Percentiles rank a stretch among this genome's conserved stretches.
phyloP scores from a whole-genome alignment of 1,139 yeast species.

The Meyerozyma athensensis region DNA sequence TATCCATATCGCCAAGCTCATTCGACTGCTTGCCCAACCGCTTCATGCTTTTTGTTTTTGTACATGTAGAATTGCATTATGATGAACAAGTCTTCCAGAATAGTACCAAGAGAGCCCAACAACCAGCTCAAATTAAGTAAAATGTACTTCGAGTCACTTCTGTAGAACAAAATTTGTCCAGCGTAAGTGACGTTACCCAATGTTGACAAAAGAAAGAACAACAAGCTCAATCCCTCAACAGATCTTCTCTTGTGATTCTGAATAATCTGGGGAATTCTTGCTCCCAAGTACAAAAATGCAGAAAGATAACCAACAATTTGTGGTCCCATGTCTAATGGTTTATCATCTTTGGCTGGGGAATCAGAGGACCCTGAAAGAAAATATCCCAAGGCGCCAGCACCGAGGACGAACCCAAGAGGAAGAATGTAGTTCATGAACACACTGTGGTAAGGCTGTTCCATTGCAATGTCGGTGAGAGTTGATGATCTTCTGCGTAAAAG shows the following conservation, averaged over 20 bases:
- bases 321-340: constrained; percentile 48
- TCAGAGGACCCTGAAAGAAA: constrained; percentile 38
- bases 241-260: constrained; percentile 67
- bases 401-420: constrained; percentile 61
- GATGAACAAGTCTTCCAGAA: constrained; percentile 60
- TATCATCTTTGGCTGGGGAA: constrained; percentile 12
- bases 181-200: constrained; percentile 77
- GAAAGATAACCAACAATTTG: constrained; percentile 69
- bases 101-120: constrained; percentile 70
- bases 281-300: constrained; percentile 67
- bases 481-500: constrained; percentile 40
- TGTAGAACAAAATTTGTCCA: constrained; percentile 62
- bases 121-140: constrained; percentile 68
- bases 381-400: constrained; percentile 64
- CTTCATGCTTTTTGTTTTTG: constrained; percentile 23
- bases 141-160: constrained; percentile 58
- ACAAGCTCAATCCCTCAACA: constrained; percentile 68
- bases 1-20: not conserved
- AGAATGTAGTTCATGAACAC: constrained; percentile 48
- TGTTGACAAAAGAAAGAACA: constrained; percentile 71
- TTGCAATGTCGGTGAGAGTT: constrained; percentile 40
- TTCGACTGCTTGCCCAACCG: not conserved
- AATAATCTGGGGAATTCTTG: constrained; percentile 74
- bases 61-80: constrained; percentile 63
- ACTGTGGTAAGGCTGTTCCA: constrained; percentile 41